phyloP scores from a whole-genome alignment of 2,329 filamentous ascomycete genomes.

The Fusarium agapanthi region DNA sequence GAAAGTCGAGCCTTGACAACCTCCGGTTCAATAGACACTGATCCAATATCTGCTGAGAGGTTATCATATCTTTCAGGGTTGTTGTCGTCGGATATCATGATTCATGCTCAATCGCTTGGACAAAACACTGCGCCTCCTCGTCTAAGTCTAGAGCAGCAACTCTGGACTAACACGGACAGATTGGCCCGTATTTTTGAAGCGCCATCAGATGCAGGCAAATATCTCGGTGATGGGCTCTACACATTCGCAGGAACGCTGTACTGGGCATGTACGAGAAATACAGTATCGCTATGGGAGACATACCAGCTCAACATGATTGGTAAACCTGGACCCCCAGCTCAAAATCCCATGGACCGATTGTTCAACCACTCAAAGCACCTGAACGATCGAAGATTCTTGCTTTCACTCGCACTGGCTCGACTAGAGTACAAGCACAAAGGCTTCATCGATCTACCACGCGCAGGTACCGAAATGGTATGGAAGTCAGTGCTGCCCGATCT shows the following conservation, averaged over 20 bases:
- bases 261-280: conserved; percentile 37
- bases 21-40: not conserved
- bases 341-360: conserved; percentile 30
- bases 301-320: conserved; percentile 19
- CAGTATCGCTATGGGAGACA: conserved; percentile 35
- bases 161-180: conserved; percentile 38
- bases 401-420: conserved; percentile 30
- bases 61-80: not conserved
- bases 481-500: not conserved
- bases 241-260: conserved; percentile 39
- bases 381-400: conserved; percentile 29
- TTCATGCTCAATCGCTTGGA: not conserved
- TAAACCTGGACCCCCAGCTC: not conserved
- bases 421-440: conserved; percentile 36
- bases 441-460: conserved; percentile 18
- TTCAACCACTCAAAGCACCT: conserved; percentile 38
- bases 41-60: not conserved
- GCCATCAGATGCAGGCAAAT: conserved; percentile 30
- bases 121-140: not conserved
- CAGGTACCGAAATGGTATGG: not conserved
- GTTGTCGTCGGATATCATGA: not conserved
- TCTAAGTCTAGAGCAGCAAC: conserved; percentile 5
- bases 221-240: conserved; percentile 34
- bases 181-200: conserved; percentile 37
- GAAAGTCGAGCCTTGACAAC: not conserved